Conservation (phyloP, 805 yeast genomes). For the Yarrowia sp. region DNA sequence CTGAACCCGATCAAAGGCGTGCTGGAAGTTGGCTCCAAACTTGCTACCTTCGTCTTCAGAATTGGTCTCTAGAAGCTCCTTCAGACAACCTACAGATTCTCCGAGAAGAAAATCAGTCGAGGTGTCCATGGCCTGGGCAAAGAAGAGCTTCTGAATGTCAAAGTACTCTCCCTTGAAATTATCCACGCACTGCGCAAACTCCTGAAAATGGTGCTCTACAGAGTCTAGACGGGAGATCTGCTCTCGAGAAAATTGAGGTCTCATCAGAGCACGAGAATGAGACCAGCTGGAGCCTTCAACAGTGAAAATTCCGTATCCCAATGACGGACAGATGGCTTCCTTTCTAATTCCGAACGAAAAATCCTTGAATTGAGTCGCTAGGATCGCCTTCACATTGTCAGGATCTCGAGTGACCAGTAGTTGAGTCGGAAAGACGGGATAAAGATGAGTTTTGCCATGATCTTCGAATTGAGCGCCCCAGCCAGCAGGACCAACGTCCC, state of each 20-base stretch:
- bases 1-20: slow-evolving; percentile 33
- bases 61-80: slow-evolving; percentile 17
- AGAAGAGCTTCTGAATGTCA: slow-evolving; percentile 37
- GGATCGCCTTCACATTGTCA: slow-evolving; percentile 38
- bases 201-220: slow-evolving; percentile 35
- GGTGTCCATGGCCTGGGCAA: slow-evolving; percentile 21
- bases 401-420: slow-evolving; percentile 35
- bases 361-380: slow-evolving; percentile 38
- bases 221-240: slow-evolving; percentile 31
- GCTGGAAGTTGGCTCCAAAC: slow-evolving; percentile 21
- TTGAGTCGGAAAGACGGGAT: neutral
- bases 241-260: slow-evolving; percentile 2
- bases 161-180: slow-evolving; percentile 23
- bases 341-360: slow-evolving; percentile 37
- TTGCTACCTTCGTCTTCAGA: slow-evolving; percentile 22
- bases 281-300: slow-evolving; percentile 40
- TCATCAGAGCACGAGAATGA: slow-evolving; percentile 38
- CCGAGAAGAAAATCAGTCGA: slow-evolving; percentile 41
- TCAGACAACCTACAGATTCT: slow-evolving; percentile 35
- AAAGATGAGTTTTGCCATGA: neutral
- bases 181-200: slow-evolving; percentile 15
- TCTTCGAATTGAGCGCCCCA: neutral
- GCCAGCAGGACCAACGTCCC: neutral
- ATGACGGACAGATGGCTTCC: slow-evolving; percentile 33
- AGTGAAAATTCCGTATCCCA: slow-evolving; percentile 42